Percentiles rank a stretch among this genome's conserved stretches.
phyloP scores from a whole-genome alignment of 176 grass and related monocot species.

The Eremochloa ophiuroides region DNA sequence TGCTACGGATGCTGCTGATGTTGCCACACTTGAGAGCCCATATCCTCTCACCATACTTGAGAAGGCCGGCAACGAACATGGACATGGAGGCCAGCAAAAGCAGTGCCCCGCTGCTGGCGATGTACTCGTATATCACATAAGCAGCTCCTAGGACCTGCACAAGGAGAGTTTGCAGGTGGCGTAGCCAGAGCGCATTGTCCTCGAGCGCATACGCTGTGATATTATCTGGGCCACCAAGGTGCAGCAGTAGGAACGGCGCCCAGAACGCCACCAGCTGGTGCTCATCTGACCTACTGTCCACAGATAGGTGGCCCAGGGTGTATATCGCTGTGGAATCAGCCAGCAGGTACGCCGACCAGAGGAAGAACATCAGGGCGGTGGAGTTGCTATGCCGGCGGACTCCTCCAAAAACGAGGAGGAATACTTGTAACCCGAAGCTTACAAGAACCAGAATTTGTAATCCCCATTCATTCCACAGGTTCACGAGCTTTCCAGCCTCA shows the following conservation, averaged over 20 bases:
- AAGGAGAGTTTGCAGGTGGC: conserved; percentile 23
- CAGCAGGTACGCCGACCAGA: conserved; percentile 42
- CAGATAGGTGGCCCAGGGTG: conserved; percentile 40
- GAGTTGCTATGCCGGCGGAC: conserved; percentile 17
- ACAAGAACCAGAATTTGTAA: conserved; percentile 27
- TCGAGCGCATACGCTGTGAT: conserved; percentile 8
- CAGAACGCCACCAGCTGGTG: conserved; percentile 28
- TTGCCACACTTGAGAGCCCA: conserved; percentile 31
- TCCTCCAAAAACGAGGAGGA: conserved; percentile 10
- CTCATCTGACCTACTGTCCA: background rate
- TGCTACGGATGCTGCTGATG: conserved; percentile 24
- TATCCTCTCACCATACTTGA: conserved; percentile 36
- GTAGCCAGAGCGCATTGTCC: conserved; percentile 13
- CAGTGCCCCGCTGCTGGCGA: background rate
- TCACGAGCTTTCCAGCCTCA: background rate
- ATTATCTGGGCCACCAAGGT: conserved; percentile 17
- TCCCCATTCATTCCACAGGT: conserved; percentile 23
- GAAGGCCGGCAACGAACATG: conserved; percentile 28
- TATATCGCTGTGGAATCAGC: conserved; percentile 47
- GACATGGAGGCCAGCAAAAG: background rate
- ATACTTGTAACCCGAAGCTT: conserved; percentile 16
- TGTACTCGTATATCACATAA: conserved; percentile 27
- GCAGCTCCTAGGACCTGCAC: conserved; percentile 24
- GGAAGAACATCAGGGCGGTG: background rate
- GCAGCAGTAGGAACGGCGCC: conserved; percentile 23